A percentile compares a stretch with the other conserved stretches of the same genome.
These are phyloP conservation scores for Podila minutissima DNA, from an alignment of 192 early-diverging fungal species.

Conservation along the genomic window DNA sequence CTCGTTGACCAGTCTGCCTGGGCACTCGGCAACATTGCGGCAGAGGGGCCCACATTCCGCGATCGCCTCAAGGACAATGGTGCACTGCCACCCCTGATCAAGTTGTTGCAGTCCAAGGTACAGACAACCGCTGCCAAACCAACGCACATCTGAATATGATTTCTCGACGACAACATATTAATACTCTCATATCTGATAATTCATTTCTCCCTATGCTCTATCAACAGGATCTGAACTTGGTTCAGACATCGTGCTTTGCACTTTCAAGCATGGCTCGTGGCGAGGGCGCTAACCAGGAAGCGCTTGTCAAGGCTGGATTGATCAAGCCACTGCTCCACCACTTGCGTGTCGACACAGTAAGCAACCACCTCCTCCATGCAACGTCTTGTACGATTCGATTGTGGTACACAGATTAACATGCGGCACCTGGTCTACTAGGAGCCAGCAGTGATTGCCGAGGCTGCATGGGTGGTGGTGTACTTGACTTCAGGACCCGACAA, in stretches of 20 bases:
- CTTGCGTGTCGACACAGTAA: conserved; percentile 56
- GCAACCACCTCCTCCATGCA: not conserved
- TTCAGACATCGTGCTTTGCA: conserved; percentile 79
- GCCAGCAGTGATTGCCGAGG: conserved; percentile 65
- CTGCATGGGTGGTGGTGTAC: conserved; percentile 74
- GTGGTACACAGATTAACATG: not conserved
- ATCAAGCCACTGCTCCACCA: conserved; percentile 59
- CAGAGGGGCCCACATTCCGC: conserved; percentile 79
- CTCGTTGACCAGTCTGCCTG: conserved; percentile 91
- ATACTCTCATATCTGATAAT: not conserved
- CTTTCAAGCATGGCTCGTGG: conserved; percentile 75
- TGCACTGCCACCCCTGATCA: conserved; percentile 77
- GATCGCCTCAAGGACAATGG: conserved; percentile 80
- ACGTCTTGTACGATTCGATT: too few relatives aligned
- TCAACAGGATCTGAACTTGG: conserved; percentile 53
- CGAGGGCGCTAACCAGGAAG: conserved; percentile 63
- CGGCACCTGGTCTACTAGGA: conserved; percentile 17
- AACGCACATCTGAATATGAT: not conserved
- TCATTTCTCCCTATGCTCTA: not conserved
- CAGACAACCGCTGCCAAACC: not conserved
- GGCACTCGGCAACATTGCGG: conserved; percentile 96
- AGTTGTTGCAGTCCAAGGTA: conserved; percentile 72
- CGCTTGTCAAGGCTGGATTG: conserved; percentile 60
- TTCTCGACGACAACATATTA: not conserved
- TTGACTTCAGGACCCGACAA: conserved; percentile 62